Evolutionary conservation across 1,284 basidiomycete species (phyloP).

Genomic region (Tetrapyrgos nigripes): DNA sequence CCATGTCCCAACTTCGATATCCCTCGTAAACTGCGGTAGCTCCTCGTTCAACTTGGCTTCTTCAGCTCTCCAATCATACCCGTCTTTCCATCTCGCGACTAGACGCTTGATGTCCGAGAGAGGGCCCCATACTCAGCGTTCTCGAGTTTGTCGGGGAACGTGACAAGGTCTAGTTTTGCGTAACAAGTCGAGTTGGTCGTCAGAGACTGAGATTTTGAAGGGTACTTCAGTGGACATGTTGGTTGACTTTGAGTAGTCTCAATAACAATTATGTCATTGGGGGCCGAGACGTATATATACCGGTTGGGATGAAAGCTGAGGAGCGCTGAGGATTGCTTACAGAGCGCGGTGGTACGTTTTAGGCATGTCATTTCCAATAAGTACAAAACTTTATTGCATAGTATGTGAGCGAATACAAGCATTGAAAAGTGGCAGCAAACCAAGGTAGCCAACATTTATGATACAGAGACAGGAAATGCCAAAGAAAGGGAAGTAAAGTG

Average conservation of each 20-base stretch:
- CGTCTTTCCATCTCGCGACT: constrained; percentile 42
- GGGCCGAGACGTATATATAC: no score
- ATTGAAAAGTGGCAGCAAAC: no score
- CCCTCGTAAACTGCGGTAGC: constrained; percentile 34
- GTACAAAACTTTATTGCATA: no score
- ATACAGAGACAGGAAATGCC: no score
- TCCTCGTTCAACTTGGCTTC: constrained; percentile 45
- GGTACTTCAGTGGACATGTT: constrained; percentile 22
- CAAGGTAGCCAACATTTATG: no score
- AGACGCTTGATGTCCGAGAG: constrained; percentile 47
- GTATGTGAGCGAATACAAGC: no score
- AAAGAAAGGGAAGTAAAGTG: no score
- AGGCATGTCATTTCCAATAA: no score
- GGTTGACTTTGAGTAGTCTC: background rate
- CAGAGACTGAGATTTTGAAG: constrained; percentile 39
- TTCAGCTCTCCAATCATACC: constrained; percentile 49
- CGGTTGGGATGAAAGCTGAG: no score
- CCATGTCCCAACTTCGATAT: constrained; percentile 9
- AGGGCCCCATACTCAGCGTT: constrained; percentile 44
- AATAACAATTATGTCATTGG: no score
- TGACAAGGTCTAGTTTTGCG: constrained; percentile 36
- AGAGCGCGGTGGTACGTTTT: no score
- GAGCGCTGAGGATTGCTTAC: no score
- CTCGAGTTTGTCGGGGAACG: constrained; percentile 50
- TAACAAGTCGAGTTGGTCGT: constrained; percentile 34